These are phyloP conservation scores for Quercus suber DNA, from an alignment of 306 rosid species.

Conservation along the genomic window DNA sequence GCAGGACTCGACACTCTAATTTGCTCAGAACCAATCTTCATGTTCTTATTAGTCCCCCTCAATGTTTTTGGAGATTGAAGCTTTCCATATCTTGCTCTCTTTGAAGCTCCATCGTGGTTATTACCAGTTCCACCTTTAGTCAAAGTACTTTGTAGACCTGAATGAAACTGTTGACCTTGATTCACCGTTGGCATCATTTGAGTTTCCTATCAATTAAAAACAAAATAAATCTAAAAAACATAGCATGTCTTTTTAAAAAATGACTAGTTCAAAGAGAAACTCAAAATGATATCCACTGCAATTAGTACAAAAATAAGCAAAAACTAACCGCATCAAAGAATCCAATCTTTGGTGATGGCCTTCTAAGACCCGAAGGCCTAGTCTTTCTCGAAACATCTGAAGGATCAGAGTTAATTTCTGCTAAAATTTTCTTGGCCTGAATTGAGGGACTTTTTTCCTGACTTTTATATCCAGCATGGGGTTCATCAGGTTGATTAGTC, in stretches of 20 bases:
- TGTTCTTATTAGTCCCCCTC: background rate
- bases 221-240: background rate
- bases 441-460: background rate
- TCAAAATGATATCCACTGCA: background rate
- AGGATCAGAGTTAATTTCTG: conserved; percentile 7
- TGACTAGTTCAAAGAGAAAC: background rate
- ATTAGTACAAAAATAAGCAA: background rate
- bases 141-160: background rate
- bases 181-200: conserved; percentile 1
- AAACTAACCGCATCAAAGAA: conserved; percentile 52
- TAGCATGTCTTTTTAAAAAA: too few relatives aligned
- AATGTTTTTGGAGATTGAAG: conserved; percentile 13
- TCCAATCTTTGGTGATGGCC: conserved; percentile 52
- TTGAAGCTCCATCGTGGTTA: background rate
- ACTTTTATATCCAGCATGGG: background rate
- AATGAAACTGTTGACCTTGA: conserved; percentile 1
- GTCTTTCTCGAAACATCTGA: conserved; percentile 11
- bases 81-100: conserved; percentile 19
- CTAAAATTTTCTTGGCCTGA: background rate
- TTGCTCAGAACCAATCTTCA: conserved; percentile 2
- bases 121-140: conserved; percentile 7
- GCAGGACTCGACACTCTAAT: background rate
- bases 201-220: conserved; percentile 32
- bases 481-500: background rate
- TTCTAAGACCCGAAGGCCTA: conserved; percentile 47